Base-by-base conservation (phyloP, 1,284 basidiomycete genomes). In the Malassezia nana region DNA sequence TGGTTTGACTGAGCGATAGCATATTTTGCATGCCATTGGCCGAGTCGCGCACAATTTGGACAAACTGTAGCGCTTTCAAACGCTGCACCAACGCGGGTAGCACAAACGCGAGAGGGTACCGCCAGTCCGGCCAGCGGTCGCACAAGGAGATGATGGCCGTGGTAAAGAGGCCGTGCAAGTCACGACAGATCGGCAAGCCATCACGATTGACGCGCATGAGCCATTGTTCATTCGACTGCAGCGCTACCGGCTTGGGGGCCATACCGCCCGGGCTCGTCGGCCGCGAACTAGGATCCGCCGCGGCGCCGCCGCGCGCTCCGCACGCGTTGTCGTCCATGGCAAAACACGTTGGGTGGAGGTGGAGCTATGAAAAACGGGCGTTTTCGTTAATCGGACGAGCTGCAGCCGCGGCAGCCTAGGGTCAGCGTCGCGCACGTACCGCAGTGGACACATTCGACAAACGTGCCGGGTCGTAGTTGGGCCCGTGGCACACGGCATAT, bases 1-100 rank as follows among this genome's bases (percentile, higher is more conserved):
- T 98, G 5, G 94, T 98, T 0, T 94, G 98, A 1, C 92, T 98
- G 64, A 94, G 96, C 68, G 98, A 86, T 74, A 99, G 89, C 68
- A 92, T 84, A 75, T 87, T 83, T 59, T 90, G 89, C 77, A 98
- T 91, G 77, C 89, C 86, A 56, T 94, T 91, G 80, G 98, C 94
- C 66, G 91, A 88, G 56, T 88, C 86, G 65, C 94, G 89, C 77
- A 92, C 94, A 50, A 92, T 96, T 78, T 99, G 94, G 22, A 91
- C 92, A 75, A 99, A 99, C 76, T 96, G 95, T 74, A 98, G 84
- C 3, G 89, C 89, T 28, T 89, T 85, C 38, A 99, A 79, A 74
- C 98, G 96, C 70, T 83, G 81, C 15, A 87, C 89, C 7, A 92
- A 92, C 76, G 96, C 91, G 74, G 98, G 92, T 15, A 91, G 94